These are phyloP conservation scores for Pyrenophora teres DNA, from an alignment of 2,329 filamentous ascomycete genomes.

Conservation along the genomic window DNA sequence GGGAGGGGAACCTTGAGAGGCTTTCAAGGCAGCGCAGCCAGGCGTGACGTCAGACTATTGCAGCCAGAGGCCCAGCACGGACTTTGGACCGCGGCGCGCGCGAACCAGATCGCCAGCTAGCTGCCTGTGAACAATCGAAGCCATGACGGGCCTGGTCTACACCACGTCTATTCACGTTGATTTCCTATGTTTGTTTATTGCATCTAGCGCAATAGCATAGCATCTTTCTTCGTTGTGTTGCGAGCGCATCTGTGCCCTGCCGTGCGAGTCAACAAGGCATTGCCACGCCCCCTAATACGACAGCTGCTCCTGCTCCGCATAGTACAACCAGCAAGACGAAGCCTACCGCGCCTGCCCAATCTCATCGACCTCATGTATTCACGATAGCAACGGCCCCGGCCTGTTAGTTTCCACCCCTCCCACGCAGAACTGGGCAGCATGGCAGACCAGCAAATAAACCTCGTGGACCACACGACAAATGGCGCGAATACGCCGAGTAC, in stretches of 20 bases:
- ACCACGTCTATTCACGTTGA: conserved; percentile 3
- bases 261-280: conserved; percentile 5
- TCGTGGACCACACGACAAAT: conserved; percentile 61
- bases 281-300: conserved; percentile 27
- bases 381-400: conserved; percentile 35
- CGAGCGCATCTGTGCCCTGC: conserved; percentile 5
- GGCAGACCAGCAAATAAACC: conserved; percentile 67
- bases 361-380: conserved; percentile 33
- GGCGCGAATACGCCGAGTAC: conserved; percentile 40
- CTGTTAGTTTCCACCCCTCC: conserved; percentile 8
- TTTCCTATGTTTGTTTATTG: neutral
- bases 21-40: conserved; percentile 28
- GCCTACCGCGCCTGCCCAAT: conserved; percentile 26
- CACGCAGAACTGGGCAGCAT: conserved; percentile 19
- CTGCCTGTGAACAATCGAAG: conserved; percentile 3
- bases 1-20: conserved; percentile 26
- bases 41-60: conserved; percentile 40
- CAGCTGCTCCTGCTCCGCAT: too few relatives aligned
- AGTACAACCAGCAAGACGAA: neutral
- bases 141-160: conserved; percentile 3
- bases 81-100: conserved; percentile 2
- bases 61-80: conserved; percentile 17
- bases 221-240: neutral
- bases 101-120: conserved; percentile 28
- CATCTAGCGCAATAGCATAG: too few relatives aligned